phyloP scores from a whole-genome alignment of 371 early-diverging fungal species.

The Catenaria anguillulae region DNA sequence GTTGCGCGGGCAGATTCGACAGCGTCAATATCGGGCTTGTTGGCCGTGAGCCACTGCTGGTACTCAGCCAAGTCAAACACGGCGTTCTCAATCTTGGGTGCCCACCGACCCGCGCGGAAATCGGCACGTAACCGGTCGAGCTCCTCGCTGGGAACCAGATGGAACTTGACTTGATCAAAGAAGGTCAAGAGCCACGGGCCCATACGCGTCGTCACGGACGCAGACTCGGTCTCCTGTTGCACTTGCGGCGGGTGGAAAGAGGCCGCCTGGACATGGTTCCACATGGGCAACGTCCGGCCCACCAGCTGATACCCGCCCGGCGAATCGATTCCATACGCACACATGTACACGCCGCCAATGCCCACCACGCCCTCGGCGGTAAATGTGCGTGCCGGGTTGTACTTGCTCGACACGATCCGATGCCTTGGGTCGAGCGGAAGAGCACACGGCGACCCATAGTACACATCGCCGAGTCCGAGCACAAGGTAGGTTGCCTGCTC shows the following conservation, averaged over 20 bases:
- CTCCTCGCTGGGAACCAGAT: not conserved
- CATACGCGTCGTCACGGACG: too few species aligned
- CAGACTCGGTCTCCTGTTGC: not conserved
- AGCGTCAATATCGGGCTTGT: not conserved
- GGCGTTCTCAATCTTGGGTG: not conserved
- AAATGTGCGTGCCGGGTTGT: not conserved
- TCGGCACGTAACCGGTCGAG: not conserved
- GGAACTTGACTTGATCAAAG: not conserved
- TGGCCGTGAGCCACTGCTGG: not conserved
- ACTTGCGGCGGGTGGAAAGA: not conserved
- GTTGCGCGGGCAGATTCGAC: not conserved
- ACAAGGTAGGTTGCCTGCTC: not conserved
- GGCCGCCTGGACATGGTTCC: not conserved
- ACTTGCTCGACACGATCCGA: not conserved
- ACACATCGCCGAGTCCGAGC: not conserved
- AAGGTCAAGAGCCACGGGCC: not conserved
- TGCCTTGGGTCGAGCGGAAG: not conserved
- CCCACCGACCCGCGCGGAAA: not conserved
- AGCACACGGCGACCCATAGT: not conserved
- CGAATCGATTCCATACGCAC: not conserved
- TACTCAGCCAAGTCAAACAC: not conserved
- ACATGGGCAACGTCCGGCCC: not conserved
- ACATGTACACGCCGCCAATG: not conserved
- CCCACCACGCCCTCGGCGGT: not conserved
- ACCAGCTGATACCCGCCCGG: conserved; percentile 1